Evolutionary conservation across 495 filamentous ascomycete species (phyloP).

Genomic region (Hypoxylon fuscum): DNA sequence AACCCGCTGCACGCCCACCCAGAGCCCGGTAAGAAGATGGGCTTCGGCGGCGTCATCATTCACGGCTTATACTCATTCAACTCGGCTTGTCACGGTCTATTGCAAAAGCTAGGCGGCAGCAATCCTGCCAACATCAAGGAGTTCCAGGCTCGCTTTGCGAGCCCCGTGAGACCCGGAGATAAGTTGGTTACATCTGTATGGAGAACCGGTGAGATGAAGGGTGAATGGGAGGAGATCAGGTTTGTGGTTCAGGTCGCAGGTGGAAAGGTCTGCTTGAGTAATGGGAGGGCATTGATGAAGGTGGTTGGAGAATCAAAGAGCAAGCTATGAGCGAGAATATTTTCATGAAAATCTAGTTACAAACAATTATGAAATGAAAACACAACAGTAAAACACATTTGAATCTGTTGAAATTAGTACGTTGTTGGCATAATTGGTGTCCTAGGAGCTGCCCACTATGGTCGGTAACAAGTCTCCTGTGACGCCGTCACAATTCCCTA

Average conservation of each 20-base stretch:
- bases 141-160: constrained; percentile 88
- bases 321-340: constrained; percentile 64
- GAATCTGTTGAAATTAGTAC: constrained; percentile 20
- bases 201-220: constrained; percentile 69
- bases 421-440: too few species aligned
- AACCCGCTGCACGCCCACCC: constrained; percentile 89
- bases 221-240: constrained; percentile 82
- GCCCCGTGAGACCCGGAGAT: constrained; percentile 80
- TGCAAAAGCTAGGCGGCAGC: constrained; percentile 75
- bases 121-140: constrained; percentile 81
- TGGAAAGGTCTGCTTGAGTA: constrained; percentile 82
- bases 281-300: constrained; percentile 83
- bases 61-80: constrained; percentile 91
- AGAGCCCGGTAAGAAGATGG: constrained; percentile 85
- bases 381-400: neutral
- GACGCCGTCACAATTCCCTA: constrained; percentile 13
- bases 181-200: constrained; percentile 72
- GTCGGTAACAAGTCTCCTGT: too few species aligned
- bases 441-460: too few species aligned
- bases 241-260: constrained; percentile 77
- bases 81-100: constrained; percentile 75
- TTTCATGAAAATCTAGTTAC: too few species aligned
- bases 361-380: too few species aligned
- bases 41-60: constrained; percentile 87
- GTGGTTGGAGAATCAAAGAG: constrained; percentile 62